phyloP scores from a whole-genome alignment of 116 monocot genomes.

The Thalassia testudinum region DNA sequence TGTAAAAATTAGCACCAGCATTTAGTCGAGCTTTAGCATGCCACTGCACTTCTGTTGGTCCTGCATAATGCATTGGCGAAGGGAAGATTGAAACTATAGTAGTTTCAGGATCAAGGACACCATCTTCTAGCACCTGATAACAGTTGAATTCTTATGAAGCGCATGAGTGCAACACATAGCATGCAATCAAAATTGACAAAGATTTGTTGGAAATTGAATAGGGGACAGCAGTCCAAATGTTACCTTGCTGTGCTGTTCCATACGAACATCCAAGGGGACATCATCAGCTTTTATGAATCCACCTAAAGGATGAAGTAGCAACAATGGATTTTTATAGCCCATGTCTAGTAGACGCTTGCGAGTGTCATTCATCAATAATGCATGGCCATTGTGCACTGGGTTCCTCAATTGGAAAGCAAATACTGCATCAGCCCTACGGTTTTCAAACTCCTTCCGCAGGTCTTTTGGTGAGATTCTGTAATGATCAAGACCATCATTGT shows the following conservation, averaged over 20 bases:
- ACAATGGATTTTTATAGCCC: constrained; percentile 91
- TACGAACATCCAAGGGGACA: constrained; percentile 83
- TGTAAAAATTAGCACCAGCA: constrained; percentile 98
- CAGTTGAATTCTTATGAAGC: not conserved
- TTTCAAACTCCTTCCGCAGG: constrained; percentile 83
- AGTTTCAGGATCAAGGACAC: constrained; percentile 85
- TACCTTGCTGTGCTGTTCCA: constrained; percentile 99
- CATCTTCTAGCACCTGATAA: constrained; percentile 85
- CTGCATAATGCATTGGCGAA: constrained; percentile 98
- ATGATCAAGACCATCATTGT: constrained; percentile 90
- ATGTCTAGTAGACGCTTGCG: constrained; percentile 72
- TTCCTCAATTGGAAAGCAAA: constrained; percentile 96
- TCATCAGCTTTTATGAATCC: constrained; percentile 96
- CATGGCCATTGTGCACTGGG: constrained; percentile 97
- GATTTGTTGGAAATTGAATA: not conserved
- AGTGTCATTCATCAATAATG: constrained; percentile 93
- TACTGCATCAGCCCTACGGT: constrained; percentile 76
- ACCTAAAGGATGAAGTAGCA: constrained; percentile 89
- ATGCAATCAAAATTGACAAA: not conserved
- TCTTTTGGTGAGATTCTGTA: constrained; percentile 80
- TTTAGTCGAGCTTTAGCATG: constrained; percentile 95
- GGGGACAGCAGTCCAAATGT: not conserved
- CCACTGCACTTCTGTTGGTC: constrained; percentile 99
- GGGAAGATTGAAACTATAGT: constrained; percentile 91
- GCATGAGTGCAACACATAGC: not conserved